Evolutionary conservation across 106 monocot genomes (phyloP), one percentile per base, ranked within the genome.

Genomic region (Allium fistulosum): DNA sequence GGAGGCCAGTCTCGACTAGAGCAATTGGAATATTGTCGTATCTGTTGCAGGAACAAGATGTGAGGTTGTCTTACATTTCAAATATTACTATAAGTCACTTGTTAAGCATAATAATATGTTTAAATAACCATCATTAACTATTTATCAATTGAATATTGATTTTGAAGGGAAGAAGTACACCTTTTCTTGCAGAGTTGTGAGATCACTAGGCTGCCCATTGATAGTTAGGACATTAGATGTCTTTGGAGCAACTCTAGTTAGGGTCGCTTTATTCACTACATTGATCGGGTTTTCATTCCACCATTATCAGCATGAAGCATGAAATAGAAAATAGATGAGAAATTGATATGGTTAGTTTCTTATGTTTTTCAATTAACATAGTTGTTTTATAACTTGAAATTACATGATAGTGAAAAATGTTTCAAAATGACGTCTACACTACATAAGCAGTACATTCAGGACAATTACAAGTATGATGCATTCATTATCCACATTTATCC

Each of bases 161-260:
- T 55, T 55, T 46, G 49, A 14, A 58, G 18, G 8, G 16, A 59
- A 26, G 46, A 59, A 59, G 22, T 15, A 59, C 17, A 81, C 81
- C 81, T 71, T 84, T 55, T 63, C 61, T 58, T 58, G 88, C 82
- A 72, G 82, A 89, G 46, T 72, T 73, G 69, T 77, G 84, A 89
- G 69, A 67, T 89, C 85, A 6, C 85, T 84, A 11, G 85, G 88
- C 57, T 85, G 82, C 59, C 85, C 84, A 11, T 89, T 85, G 57
- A 89, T 85, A 67, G 85, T 89, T 70, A 79, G 84, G 48, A 85
- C 85, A 11, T 85, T 75, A 11, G 88, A 89, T 46, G 74, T 75
- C 53, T 74, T 67, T 0, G 85, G 82, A 3, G 88, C 68, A 57
- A 71, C 58, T 82, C 22, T 1, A 22, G 22, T 22, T 22, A 22